Conservation (phyloP, 2,329 filamentous ascomycete genomes). For the Pseudofabraea citricarpa region DNA sequence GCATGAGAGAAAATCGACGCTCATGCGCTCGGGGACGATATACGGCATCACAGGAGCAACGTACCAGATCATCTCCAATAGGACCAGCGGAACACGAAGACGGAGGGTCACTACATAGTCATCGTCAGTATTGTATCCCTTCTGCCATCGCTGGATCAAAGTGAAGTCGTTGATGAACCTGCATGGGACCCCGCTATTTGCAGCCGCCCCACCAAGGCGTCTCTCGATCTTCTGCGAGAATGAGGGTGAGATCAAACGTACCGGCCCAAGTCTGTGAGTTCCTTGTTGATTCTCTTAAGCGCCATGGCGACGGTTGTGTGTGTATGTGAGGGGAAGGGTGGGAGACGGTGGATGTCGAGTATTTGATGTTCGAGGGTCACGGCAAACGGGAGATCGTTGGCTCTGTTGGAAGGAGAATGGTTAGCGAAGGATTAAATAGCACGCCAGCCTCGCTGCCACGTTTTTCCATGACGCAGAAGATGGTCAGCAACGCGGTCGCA, state of each 20-base stretch:
- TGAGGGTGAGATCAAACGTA: constrained; percentile 41
- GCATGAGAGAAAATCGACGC: constrained; percentile 4
- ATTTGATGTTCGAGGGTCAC: constrained; percentile 19
- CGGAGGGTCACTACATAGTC: constrained; percentile 74
- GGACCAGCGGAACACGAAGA: constrained; percentile 98
- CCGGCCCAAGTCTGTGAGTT: constrained; percentile 86
- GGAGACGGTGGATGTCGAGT: constrained; percentile 18
- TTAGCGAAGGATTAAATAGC: constrained; percentile 1
- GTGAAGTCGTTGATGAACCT: constrained; percentile 28
- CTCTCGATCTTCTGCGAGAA: constrained; percentile 11
- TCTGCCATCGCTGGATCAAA: constrained; percentile 3
- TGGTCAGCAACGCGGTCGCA: too few species aligned
- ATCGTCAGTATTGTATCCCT: constrained; percentile 15
- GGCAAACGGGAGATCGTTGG: constrained; percentile 17
- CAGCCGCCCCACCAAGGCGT: constrained; percentile 22
- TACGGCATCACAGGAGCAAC: constrained; percentile 32
- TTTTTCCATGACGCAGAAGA: too few species aligned
- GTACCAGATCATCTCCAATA: constrained; percentile 95
- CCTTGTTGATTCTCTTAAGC: constrained; percentile 93
- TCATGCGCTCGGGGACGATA: constrained; percentile 16
- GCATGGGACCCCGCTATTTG: constrained; percentile 26
- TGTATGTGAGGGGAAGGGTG: constrained; percentile 21
- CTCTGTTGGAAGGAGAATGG: constrained; percentile 4
- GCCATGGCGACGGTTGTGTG: constrained; percentile 53
- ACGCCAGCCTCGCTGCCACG: too few species aligned